phyloP scores from a whole-genome alignment of 352 stramenopile species.

The Phytophthora constricta region DNA sequence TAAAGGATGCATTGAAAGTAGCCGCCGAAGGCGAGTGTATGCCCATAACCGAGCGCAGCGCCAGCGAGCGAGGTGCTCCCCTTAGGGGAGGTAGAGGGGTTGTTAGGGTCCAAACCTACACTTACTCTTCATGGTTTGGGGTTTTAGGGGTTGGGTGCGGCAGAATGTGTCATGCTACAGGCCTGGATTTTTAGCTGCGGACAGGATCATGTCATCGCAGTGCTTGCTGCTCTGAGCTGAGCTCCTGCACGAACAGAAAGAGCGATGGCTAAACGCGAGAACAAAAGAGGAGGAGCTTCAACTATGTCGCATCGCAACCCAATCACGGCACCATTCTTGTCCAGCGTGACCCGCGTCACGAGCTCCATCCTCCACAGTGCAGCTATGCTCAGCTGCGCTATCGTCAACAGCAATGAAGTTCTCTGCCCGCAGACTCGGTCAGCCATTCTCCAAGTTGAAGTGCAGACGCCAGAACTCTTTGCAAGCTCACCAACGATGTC shows the following conservation, averaged over 20 bases:
- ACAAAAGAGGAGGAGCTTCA: slow-evolving; percentile 22
- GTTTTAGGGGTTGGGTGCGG: too few relatives aligned
- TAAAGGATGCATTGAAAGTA: too few relatives aligned
- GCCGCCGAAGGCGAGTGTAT: too few relatives aligned
- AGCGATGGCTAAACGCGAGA: slow-evolving; percentile 4
- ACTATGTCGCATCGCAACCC: background rate
- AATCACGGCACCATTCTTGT: background rate
- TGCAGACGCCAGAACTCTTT: background rate
- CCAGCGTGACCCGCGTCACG: slow-evolving; percentile 3
- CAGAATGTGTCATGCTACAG: too few relatives aligned
- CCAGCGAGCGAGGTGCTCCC: too few relatives aligned
- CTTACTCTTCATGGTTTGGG: too few relatives aligned
- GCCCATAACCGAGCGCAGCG: too few relatives aligned
- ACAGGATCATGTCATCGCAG: too few relatives aligned
- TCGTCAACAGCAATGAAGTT: background rate
- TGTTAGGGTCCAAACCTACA: too few relatives aligned
- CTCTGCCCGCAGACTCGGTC: background rate
- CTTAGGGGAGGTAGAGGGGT: too few relatives aligned
- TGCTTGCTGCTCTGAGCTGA: too few relatives aligned
- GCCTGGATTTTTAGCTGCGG: too few relatives aligned
- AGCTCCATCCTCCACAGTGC: slow-evolving; percentile 4
- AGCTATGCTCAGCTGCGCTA: slow-evolving; percentile 9
- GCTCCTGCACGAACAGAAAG: background rate
- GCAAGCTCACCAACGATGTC: slow-evolving; percentile 3
- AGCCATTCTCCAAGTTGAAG: slow-evolving; percentile 15